Percentiles rank a stretch among this genome's conserved stretches.
Evolutionary conservation across 306 rosid genomes (phyloP).

Genomic region (Prunus armeniaca): DNA sequence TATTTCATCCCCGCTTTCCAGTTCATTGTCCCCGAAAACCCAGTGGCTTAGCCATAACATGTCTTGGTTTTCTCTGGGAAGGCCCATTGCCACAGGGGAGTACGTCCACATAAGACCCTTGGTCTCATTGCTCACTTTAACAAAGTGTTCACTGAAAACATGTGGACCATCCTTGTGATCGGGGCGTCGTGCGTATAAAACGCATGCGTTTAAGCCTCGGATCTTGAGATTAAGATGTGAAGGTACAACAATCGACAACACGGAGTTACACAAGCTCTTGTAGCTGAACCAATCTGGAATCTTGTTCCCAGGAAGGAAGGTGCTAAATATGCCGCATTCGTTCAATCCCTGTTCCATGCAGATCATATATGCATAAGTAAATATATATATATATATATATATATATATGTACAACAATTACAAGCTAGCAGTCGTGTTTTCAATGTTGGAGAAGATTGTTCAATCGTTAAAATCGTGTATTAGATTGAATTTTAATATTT

Average conservation of each 20-base stretch:
- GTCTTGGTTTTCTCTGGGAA: too few species aligned
- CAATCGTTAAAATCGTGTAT: too few species aligned
- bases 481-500: too few species aligned
- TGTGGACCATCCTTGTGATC: neutral
- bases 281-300: neutral
- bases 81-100: too few species aligned
- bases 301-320: neutral
- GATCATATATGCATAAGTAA: neutral
- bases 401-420: neutral
- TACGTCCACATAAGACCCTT: neutral
- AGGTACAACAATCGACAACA: neutral
- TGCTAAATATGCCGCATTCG: neutral
- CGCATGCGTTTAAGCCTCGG: neutral
- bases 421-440: neutral
- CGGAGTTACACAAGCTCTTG: neutral
- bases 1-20: too few species aligned
- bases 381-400: fast-evolving
- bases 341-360: neutral
- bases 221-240: neutral
- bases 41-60: too few species aligned
- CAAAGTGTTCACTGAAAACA: neutral
- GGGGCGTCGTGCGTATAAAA: neutral
- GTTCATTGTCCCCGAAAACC: too few species aligned
- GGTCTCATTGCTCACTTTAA: neutral
- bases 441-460: too few species aligned